phyloP scores from a whole-genome alignment of 495 filamentous ascomycete species.

The Immersiella caudata region DNA sequence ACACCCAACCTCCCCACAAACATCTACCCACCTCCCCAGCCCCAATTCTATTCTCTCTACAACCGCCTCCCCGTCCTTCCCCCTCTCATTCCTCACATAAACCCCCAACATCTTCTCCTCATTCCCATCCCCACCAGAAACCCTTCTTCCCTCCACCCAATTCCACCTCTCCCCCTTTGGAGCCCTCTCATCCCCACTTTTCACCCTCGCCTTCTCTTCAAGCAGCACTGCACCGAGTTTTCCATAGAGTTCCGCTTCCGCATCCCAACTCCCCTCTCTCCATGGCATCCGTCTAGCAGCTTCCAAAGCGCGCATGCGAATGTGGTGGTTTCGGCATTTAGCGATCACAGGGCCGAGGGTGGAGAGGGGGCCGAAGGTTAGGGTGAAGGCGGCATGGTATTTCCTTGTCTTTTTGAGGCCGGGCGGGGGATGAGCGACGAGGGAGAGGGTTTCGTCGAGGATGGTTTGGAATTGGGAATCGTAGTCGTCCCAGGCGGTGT shows the following conservation, averaged over 20 bases:
- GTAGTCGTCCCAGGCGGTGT: slow-evolving; percentile 18
- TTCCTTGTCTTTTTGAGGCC: background rate
- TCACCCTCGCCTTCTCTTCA: slow-evolving; percentile 18
- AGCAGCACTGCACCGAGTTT: slow-evolving; percentile 20
- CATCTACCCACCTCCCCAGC: background rate
- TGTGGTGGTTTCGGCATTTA: slow-evolving; percentile 23
- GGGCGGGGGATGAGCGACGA: slow-evolving; percentile 5
- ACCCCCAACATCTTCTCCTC: slow-evolving; percentile 1
- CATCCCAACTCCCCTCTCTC: slow-evolving; percentile 24
- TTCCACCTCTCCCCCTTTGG: slow-evolving; percentile 16
- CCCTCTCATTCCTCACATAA: slow-evolving; percentile 16
- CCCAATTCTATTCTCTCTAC: background rate
- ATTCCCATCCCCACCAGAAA: background rate
- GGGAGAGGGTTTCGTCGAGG: slow-evolving; percentile 9
- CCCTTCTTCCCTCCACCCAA: slow-evolving; percentile 19
- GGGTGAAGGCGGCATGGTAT: slow-evolving; percentile 20
- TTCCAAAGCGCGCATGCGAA: slow-evolving; percentile 22
- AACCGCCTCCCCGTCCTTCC: background rate
- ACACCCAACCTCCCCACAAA: background rate
- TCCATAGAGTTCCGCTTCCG: slow-evolving; percentile 11
- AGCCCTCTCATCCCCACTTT: slow-evolving; percentile 9
- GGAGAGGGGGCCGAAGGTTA: slow-evolving; percentile 12
- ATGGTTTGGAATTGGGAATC: slow-evolving; percentile 15
- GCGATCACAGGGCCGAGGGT: slow-evolving; percentile 20
- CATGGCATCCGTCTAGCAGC: slow-evolving; percentile 20